phyloP scores from a whole-genome alignment of 768 basidiomycete genomes.

The Pholiota microspora region DNA sequence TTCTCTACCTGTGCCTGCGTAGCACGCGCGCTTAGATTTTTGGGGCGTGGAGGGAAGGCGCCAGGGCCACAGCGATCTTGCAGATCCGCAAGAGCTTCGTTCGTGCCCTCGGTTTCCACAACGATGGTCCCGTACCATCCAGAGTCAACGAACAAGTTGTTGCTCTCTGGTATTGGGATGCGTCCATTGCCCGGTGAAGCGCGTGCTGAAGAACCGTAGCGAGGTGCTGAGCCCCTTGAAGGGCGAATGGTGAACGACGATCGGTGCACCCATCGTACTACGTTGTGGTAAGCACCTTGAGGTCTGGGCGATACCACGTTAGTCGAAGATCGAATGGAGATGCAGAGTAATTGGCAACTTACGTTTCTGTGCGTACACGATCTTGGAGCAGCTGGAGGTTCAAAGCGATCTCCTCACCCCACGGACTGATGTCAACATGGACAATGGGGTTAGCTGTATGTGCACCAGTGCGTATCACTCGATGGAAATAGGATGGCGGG shows the following conservation, averaged over 20 bases:
- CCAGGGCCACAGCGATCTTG: constrained; percentile 69
- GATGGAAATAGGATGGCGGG: constrained; percentile 87
- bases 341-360: constrained; percentile 29
- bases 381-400: constrained; percentile 80
- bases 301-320: constrained; percentile 44
- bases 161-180: constrained; percentile 54
- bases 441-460: constrained; percentile 56
- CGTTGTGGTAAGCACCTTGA: constrained; percentile 75
- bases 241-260: constrained; percentile 72
- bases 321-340: constrained; percentile 6
- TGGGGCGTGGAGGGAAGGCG: constrained; percentile 60
- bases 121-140: constrained; percentile 85
- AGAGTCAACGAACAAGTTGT: constrained; percentile 61
- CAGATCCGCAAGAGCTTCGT: constrained; percentile 79
- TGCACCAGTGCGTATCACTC: constrained; percentile 68
- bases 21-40: constrained; percentile 34
- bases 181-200: constrained; percentile 24
- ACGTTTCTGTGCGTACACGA: constrained; percentile 79
- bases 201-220: constrained; percentile 27
- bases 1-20: constrained; percentile 38
- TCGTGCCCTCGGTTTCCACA: constrained; percentile 85
- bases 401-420: constrained; percentile 73
- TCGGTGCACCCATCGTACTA: constrained; percentile 84
- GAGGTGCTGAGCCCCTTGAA: constrained; percentile 30
- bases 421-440: constrained; percentile 73